A percentile compares a stretch with the other conserved stretches of the same genome.
These are phyloP conservation scores for Xylariaceae sp. DNA, from an alignment of 2,329 filamentous ascomycete genomes.

Conservation along the genomic window DNA sequence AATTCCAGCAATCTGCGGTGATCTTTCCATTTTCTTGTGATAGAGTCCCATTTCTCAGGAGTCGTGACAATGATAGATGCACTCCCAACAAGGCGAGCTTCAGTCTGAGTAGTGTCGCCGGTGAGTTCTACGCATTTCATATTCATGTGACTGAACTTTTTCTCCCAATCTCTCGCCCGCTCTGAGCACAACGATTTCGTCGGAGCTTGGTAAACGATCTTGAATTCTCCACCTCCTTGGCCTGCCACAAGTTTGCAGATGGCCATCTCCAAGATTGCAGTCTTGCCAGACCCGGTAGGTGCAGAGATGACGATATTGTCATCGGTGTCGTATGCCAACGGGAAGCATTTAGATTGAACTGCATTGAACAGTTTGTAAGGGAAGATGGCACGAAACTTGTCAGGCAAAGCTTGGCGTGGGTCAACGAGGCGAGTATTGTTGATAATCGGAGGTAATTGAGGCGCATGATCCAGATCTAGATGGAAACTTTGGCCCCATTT, in stretches of 20 bases:
- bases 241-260: slow-evolving; percentile 68
- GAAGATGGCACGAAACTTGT: slow-evolving; percentile 68
- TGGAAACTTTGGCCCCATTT: slow-evolving; percentile 22
- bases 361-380: slow-evolving; percentile 76
- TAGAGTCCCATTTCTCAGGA: slow-evolving; percentile 88
- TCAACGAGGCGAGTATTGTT: slow-evolving; percentile 41
- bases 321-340: slow-evolving; percentile 60
- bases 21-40: slow-evolving; percentile 84
- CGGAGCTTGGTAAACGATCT: slow-evolving; percentile 81
- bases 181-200: slow-evolving; percentile 82
- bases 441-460: slow-evolving; percentile 34
- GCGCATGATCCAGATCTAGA: slow-evolving; percentile 27
- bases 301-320: slow-evolving; percentile 79
- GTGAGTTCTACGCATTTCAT: slow-evolving; percentile 75
- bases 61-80: slow-evolving; percentile 84
- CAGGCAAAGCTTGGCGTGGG: slow-evolving; percentile 56
- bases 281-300: slow-evolving; percentile 85
- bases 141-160: slow-evolving; percentile 67
- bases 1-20: slow-evolving; percentile 71
- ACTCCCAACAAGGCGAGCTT: slow-evolving; percentile 66
- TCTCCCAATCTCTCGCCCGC: slow-evolving; percentile 71
- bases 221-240: slow-evolving; percentile 60
- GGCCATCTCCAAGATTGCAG: slow-evolving; percentile 75
- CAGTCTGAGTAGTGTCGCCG: slow-evolving; percentile 69
- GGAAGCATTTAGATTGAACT: slow-evolving; percentile 77